Percentiles rank a stretch among this genome's conserved stretches.
Conservation (phyloP, 139 green algal species). For the Spirogloea muscicola region DNA sequence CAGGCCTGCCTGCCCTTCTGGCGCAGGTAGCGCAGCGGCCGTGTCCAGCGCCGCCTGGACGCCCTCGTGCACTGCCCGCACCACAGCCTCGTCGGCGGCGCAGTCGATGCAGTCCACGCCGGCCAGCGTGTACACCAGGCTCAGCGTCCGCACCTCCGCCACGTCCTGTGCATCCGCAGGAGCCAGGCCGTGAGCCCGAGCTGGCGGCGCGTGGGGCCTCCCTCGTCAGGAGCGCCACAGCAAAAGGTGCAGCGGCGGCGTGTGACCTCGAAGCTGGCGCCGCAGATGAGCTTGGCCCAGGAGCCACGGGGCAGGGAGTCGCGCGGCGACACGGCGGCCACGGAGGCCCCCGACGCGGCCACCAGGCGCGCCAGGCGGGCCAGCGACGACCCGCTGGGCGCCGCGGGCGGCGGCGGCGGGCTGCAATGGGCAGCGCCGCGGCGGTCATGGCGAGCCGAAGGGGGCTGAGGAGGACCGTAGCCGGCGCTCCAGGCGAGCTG, state of each 20-base stretch:
- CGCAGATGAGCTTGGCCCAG: conserved; percentile 50
- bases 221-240: no score
- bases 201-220: background rate
- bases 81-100: conserved; percentile 44
- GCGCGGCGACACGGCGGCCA: no score
- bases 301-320: background rate
- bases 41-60: conserved; percentile 25
- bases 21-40: no score
- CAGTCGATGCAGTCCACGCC: conserved; percentile 51
- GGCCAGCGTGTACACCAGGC: conserved; percentile 44
- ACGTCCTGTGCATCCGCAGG: conserved; percentile 28
- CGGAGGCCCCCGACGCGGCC: no score
- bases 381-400: no score
- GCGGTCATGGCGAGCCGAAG: no score
- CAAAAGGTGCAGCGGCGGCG: no score
- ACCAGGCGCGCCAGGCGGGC: no score
- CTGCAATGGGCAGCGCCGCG: no score
- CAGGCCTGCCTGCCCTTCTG: background rate
- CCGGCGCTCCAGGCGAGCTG: no score
- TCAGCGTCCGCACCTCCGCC: conserved; percentile 41
- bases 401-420: no score
- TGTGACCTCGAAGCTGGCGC: conserved; percentile 49
- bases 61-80: conserved; percentile 31
- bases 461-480: no score
- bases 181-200: background rate